These are phyloP conservation scores for Nematocida sp. DNA, from an alignment of 371 early-diverging fungal genomes.

Conservation along the genomic window DNA sequence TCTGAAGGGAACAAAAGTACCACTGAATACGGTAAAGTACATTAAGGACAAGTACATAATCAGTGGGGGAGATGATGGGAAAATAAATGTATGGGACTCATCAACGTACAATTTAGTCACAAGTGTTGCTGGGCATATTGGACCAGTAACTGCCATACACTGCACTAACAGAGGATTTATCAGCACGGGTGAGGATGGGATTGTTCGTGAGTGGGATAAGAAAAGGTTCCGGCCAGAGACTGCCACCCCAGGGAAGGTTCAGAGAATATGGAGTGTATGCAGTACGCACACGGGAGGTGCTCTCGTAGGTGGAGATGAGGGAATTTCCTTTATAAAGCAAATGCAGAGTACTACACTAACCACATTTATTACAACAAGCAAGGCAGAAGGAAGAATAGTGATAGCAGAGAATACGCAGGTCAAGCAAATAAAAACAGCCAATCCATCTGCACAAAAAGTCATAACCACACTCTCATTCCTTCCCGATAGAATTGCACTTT, in stretches of 20 bases:
- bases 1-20: slow-evolving; percentile 52
- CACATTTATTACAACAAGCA: slow-evolving; percentile 2
- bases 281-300: slow-evolving; percentile 36
- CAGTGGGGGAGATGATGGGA: slow-evolving; percentile 66
- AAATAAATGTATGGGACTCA: slow-evolving; percentile 64
- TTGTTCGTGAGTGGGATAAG: slow-evolving; percentile 61
- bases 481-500: slow-evolving; percentile 35
- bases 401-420: slow-evolving; percentile 38
- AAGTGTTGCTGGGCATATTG: slow-evolving; percentile 62
- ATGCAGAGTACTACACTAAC: slow-evolving; percentile 9
- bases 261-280: slow-evolving; percentile 64
- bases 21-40: slow-evolving; percentile 54
- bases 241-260: slow-evolving; percentile 42
- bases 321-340: slow-evolving; percentile 57
- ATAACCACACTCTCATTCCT: slow-evolving; percentile 44
- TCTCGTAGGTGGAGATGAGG: slow-evolving; percentile 67
- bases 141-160: slow-evolving; percentile 63
- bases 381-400: slow-evolving; percentile 22
- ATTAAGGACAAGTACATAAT: slow-evolving; percentile 60
- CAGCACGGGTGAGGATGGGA: slow-evolving; percentile 63
- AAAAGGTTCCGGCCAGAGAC: slow-evolving; percentile 61
- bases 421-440: slow-evolving; percentile 39
- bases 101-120: slow-evolving; percentile 47
- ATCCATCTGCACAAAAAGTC: background rate
- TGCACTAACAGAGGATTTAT: slow-evolving; percentile 43